Base-by-base conservation (phyloP, 495 filamentous ascomycete genomes). In the Aspergillus mulundensis region DNA sequence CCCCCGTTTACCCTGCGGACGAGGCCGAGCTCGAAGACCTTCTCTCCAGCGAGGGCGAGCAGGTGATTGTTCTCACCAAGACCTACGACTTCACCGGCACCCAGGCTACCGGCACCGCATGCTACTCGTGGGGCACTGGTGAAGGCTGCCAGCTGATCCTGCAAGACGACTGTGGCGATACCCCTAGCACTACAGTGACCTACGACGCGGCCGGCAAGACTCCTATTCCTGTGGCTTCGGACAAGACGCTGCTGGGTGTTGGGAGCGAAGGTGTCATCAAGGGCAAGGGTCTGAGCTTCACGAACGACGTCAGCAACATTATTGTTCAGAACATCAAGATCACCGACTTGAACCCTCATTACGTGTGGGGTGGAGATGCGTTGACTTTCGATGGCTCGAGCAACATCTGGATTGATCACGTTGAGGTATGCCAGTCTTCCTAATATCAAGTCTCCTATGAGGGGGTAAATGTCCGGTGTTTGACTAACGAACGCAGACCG, bases 291-390 rank as follows among this genome's bases (percentile, higher is more conserved):
- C 63, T 78, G 7, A 69, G 72, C 21, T 69, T 78, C 21, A 72
- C 68, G 52, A 68, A 65, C 58, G 73, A 74, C 53, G 72, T 66
- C 16, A 65, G 40, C 60, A 78, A 78, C 58, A 64, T 78, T 25
- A 78, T 78, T 55, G 71, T 78, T 61, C 76, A 78, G 59, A 79
- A 79, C 64, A 70, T 79, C 48, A 69, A 70, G 43, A 66, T 79
- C 59, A 77, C 74, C 30, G 68, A 79, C 34, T 63, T 79, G 49
- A 77, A 79, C 68, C 67, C 74, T 50, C 57, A 75, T 53, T 78
- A 78, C 61, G 74, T 78, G 58, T 78, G 74, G 75, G 75, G 75
- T 58, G 75, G 75, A 50, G 75, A 78, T 48, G 75, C 70, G 20
- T 74, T 78, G 58, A 76, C 74, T 50, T 50, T 78, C 39, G 62